Conservation (phyloP, 75 land plant genomes). For the Sequoia sempervirens region DNA sequence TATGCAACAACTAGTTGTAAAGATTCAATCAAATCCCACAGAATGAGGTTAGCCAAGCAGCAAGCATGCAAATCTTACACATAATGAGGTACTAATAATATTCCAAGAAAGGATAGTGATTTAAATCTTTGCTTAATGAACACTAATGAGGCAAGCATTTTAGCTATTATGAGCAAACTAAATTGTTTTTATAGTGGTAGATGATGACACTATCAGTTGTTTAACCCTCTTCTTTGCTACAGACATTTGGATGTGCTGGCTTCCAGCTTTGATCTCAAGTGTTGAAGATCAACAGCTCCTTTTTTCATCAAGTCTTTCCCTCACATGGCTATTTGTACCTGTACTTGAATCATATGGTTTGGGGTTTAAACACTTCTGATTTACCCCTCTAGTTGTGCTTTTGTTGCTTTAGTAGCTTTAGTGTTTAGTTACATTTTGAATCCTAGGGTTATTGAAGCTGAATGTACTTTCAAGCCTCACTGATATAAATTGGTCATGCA, state of each 20-base stretch:
- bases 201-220: background rate
- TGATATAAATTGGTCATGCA: background rate
- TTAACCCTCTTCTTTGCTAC: background rate
- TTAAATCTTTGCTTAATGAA: too few relatives aligned
- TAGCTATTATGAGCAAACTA: too few relatives aligned
- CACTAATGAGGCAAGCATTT: too few relatives aligned
- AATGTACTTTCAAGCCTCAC: background rate
- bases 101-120: background rate
- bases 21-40: background rate
- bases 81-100: background rate
- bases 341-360: background rate
- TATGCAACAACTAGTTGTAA: background rate
- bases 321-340: background rate
- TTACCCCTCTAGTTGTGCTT: too few relatives aligned
- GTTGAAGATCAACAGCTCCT: background rate
- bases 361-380: too few relatives aligned
- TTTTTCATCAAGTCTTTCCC: background rate
- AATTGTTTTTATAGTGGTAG: too few relatives aligned
- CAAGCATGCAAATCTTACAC: background rate
- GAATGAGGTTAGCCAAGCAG: background rate
- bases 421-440: background rate
- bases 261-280: background rate
- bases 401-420: too few relatives aligned
- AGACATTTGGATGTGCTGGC: background rate
- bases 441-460: background rate